Evolutionary conservation across 768 basidiomycete species (phyloP).

Genomic region (Amanita rimosa): DNA sequence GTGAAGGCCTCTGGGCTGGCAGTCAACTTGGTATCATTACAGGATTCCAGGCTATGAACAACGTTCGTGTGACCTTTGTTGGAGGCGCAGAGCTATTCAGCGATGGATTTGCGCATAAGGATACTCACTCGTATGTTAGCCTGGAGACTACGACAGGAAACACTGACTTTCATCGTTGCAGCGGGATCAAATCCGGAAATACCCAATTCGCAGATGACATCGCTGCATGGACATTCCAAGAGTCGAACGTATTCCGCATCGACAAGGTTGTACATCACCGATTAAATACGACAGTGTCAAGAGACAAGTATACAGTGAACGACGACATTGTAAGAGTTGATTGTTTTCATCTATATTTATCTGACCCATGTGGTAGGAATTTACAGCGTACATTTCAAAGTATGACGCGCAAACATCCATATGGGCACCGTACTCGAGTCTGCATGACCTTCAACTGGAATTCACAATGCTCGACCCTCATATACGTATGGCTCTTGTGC

Average conservation of each 20-base stretch:
- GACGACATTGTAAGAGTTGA: conserved; percentile 57
- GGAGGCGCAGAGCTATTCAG: conserved; percentile 76
- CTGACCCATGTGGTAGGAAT: conserved; percentile 38
- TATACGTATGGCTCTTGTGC: conserved; percentile 70
- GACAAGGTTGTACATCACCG: conserved; percentile 65
- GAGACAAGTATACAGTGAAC: conserved; percentile 74
- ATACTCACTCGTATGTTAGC: conserved; percentile 42
- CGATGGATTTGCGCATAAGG: conserved; percentile 60
- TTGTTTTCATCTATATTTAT: background rate
- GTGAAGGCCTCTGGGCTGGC: conserved; percentile 80
- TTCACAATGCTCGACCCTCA: conserved; percentile 99
- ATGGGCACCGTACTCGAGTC: conserved; percentile 66
- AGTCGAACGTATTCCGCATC: conserved; percentile 70
- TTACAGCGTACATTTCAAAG: conserved; percentile 59
- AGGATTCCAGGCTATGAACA: conserved; percentile 79
- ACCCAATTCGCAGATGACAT: conserved; percentile 62
- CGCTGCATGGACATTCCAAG: conserved; percentile 86
- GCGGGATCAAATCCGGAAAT: conserved; percentile 64
- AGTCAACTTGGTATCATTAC: conserved; percentile 66
- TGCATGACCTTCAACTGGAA: conserved; percentile 82
- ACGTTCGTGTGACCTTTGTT: conserved; percentile 68
- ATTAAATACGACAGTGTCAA: conserved; percentile 47
- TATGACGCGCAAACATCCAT: conserved; percentile 40
- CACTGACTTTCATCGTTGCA: conserved; percentile 12
- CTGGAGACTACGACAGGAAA: background rate